Conservation (phyloP, 345 rosid genomes). For the Diplotaxis tenuifolia region DNA sequence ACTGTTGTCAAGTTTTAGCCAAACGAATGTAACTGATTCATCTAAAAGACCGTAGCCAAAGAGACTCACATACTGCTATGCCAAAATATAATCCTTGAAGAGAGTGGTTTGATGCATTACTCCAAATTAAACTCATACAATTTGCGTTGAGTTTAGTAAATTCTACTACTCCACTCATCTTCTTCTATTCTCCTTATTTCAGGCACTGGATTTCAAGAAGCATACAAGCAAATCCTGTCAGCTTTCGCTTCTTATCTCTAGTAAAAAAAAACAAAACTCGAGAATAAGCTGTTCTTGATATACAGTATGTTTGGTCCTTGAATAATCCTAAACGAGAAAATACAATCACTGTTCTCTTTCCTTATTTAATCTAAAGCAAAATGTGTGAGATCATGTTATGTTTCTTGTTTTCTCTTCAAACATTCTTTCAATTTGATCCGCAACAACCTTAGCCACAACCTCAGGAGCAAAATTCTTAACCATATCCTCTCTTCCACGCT, state of each 20-base stretch:
- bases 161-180: background rate
- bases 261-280: slow-evolving; percentile 13
- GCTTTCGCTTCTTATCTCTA: slow-evolving; percentile 64
- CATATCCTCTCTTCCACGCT: slow-evolving; percentile 71
- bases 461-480: slow-evolving; percentile 64
- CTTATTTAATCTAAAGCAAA: background rate
- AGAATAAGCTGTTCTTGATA: slow-evolving; percentile 12
- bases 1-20: background rate
- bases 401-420: slow-evolving; percentile 34
- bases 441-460: slow-evolving; percentile 58
- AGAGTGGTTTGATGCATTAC: background rate
- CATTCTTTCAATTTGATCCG: slow-evolving; percentile 40
- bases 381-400: slow-evolving; percentile 5
- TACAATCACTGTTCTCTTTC: slow-evolving; percentile 5
- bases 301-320: background rate
- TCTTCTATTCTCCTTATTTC: slow-evolving; percentile 19
- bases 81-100: background rate
- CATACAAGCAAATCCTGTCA: slow-evolving; percentile 67
- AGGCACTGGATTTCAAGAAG: slow-evolving; percentile 94
- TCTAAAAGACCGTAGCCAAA: too few species aligned
- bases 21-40: too few species aligned
- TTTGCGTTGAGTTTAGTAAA: background rate
- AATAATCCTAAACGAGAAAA: slow-evolving; percentile 1
- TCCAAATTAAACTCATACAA: background rate
- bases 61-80: background rate